Evolutionary conservation across 345 rosid genomes (phyloP).

Genomic region (Syzygium grande): DNA sequence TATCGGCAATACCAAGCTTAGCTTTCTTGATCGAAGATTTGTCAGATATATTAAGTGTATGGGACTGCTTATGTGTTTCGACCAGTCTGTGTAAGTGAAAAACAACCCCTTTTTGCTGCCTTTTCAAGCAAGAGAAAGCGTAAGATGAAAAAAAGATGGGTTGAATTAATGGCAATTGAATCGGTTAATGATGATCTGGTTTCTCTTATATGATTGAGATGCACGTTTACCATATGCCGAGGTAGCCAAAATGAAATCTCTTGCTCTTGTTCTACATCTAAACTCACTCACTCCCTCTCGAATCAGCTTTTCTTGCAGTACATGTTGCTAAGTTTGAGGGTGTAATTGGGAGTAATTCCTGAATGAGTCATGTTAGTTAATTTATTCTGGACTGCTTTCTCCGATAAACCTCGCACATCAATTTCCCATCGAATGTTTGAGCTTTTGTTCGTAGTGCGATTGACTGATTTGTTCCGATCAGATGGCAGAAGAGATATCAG

Average conservation of each 20-base stretch:
- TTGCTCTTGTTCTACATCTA: not conserved
- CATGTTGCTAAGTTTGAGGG: not conserved
- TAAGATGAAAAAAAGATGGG: not conserved
- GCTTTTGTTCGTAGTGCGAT: no score
- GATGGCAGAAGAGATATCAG: slow-evolving; percentile 41
- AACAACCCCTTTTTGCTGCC: not conserved
- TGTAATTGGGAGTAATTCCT: not conserved
- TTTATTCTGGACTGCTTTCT: not conserved
- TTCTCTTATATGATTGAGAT: no score
- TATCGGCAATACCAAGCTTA: not conserved
- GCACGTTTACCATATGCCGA: no score
- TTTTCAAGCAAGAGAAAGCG: not conserved
- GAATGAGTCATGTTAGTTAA: not conserved
- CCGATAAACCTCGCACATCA: not conserved
- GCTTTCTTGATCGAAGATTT: not conserved
- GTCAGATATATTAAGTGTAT: not conserved
- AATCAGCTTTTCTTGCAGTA: not conserved
- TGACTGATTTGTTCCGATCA: not conserved
- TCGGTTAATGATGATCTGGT: not conserved
- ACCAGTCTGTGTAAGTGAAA: not conserved
- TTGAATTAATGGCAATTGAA: not conserved
- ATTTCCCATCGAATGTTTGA: not conserved
- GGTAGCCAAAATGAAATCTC: not conserved
- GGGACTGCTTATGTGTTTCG: not conserved
- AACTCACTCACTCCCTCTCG: not conserved